phyloP scores from a whole-genome alignment of 352 stramenopile genomes.

The Globisporangium alternatum region DNA sequence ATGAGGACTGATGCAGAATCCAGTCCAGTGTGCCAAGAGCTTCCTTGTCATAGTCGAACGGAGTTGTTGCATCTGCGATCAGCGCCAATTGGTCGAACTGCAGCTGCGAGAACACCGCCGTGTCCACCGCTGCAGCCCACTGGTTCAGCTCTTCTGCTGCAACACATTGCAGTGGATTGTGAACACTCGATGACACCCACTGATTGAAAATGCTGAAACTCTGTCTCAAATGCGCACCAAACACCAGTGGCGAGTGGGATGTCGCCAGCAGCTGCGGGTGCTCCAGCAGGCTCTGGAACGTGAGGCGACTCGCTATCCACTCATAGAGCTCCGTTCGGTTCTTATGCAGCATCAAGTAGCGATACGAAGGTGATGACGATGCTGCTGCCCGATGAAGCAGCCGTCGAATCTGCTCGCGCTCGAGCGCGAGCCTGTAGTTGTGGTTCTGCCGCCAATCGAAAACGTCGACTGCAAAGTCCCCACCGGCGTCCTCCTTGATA shows the following conservation, averaged over 20 bases:
- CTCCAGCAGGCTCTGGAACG: slow-evolving; percentile 59
- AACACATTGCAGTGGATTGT: slow-evolving; percentile 42
- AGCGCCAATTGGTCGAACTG: slow-evolving; percentile 61
- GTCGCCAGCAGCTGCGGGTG: slow-evolving; percentile 43
- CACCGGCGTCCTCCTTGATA: slow-evolving; percentile 31
- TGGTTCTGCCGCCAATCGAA: slow-evolving; percentile 42
- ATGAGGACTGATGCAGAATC: background rate
- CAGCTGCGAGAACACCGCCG: slow-evolving; percentile 38
- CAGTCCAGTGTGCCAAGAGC: slow-evolving; percentile 33
- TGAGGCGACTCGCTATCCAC: slow-evolving; percentile 48
- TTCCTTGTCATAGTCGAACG: slow-evolving; percentile 32
- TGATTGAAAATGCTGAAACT: slow-evolving; percentile 52
- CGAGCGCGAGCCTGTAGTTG: slow-evolving; percentile 43
- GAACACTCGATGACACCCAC: slow-evolving; percentile 43
- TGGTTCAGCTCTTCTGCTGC: slow-evolving; percentile 24
- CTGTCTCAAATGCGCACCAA: slow-evolving; percentile 41
- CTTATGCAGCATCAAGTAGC: slow-evolving; percentile 32
- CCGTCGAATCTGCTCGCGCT: slow-evolving; percentile 42
- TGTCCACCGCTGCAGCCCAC: slow-evolving; percentile 29
- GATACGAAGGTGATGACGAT: background rate
- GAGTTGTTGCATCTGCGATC: slow-evolving; percentile 22
- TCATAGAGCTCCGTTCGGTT: slow-evolving; percentile 45
- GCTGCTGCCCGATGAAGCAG: slow-evolving; percentile 20
- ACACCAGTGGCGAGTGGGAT: slow-evolving; percentile 35
- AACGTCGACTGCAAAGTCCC: slow-evolving; percentile 42